Evolutionary conservation across 305 asterid species (phyloP), one percentile per base, ranked within the genome.

Genomic region (Coffea humblotiana): DNA sequence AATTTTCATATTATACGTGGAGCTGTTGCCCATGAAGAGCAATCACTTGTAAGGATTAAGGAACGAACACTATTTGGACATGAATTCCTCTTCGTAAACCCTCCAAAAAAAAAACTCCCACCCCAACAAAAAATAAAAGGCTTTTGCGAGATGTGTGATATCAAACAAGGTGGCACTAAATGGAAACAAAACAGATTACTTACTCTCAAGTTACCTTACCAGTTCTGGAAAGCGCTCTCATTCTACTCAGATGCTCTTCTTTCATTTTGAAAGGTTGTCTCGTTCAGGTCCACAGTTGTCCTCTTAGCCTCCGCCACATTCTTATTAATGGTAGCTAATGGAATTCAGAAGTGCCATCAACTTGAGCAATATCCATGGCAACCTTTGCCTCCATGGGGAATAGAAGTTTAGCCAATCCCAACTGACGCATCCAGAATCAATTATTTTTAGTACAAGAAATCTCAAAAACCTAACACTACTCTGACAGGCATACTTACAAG

Each of bases 301-400:
- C 97, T 88, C 74, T 77, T 86, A 25, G 91, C 85, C 76, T 81
- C 83, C 75, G 82, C 85, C 86, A 81, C 79, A 58, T 86, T 88
- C 81, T 82, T 85, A 72, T 75, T 76, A 71, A 79, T 82, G 83
- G 87, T 81, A 69, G 81, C 85, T 66, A 92, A 86, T 49, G 86
- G 82, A 84, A 87, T 74, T 90, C 92, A 14, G 91, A 87, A 43
- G 97, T 92, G 83, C 89, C 97, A 73, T 91, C 99, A 82, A 93
- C 98, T 87, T 90, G 96, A 88, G 98, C 97, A 78, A 95, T 93
- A 79, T 93, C 99, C 98, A 95, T 95, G 83, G 98, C 98, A 80
- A 95, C 97, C 80, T 87, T 89, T 63, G 99, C 98, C 91, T 95
- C 98, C 86, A 86, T 89, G 48, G 99, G 99, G 81, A 95, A 95